Conservation (phyloP, 2,329 filamentous ascomycete genomes). For the Cercospora sesami region DNA sequence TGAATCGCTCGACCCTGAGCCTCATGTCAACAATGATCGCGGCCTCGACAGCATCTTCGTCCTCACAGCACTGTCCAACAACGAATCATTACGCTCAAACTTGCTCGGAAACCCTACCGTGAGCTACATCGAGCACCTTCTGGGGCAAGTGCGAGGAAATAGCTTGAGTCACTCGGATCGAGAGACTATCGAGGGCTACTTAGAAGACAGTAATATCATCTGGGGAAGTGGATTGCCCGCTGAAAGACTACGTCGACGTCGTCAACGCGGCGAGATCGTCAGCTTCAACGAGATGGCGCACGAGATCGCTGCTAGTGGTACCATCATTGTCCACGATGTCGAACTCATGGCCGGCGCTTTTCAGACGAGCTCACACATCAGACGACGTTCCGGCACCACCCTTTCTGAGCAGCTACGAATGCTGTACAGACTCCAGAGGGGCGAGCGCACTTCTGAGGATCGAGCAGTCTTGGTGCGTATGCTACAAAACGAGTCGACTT, state of each 20-base stretch:
- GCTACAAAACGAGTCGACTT: conserved; percentile 25
- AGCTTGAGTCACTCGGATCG: conserved; percentile 14
- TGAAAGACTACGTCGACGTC: conserved; percentile 24
- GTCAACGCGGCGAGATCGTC: conserved; percentile 22
- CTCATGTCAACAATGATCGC: conserved; percentile 24
- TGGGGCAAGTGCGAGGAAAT: conserved; percentile 13
- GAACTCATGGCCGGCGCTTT: conserved; percentile 38
- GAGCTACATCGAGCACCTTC: conserved; percentile 8
- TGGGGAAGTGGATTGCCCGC: conserved; percentile 25
- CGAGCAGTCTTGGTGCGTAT: conserved; percentile 28
- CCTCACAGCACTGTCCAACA: conserved; percentile 16
- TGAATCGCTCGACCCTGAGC: conserved; percentile 24
- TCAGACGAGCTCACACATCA: conserved; percentile 33
- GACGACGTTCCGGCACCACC: conserved; percentile 26
- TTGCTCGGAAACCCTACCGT: not conserved
- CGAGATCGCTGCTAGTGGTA: conserved; percentile 15
- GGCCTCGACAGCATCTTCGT: conserved; percentile 26
- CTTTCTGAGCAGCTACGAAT: conserved; percentile 31
- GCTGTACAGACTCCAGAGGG: conserved; percentile 34
- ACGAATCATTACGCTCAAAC: conserved; percentile 9
- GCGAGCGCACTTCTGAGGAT: conserved; percentile 28
- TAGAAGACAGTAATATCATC: conserved; percentile 15
- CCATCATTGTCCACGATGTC: conserved; percentile 26
- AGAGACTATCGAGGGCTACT: conserved; percentile 15
- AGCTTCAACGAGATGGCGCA: conserved; percentile 22